These are phyloP conservation scores for Alternaria sp. DNA, from an alignment of 2,329 filamentous ascomycete species.

Conservation along the genomic window DNA sequence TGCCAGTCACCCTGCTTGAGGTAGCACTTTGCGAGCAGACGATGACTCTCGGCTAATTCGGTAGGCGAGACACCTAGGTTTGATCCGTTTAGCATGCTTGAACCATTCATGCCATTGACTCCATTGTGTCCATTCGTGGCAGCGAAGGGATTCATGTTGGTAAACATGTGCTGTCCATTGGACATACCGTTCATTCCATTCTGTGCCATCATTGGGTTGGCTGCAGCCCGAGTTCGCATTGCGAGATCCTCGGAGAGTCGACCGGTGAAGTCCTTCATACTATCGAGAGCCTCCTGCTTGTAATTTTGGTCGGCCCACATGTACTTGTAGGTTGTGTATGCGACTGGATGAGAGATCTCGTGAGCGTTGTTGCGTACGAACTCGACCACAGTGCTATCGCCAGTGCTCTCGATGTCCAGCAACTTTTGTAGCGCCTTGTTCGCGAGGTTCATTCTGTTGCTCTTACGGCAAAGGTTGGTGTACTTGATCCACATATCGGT, in stretches of 20 bases:
- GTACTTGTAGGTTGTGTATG: slow-evolving; percentile 97
- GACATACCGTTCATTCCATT: slow-evolving; percentile 53
- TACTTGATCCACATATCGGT: slow-evolving; percentile 99
- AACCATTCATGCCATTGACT: slow-evolving; percentile 54
- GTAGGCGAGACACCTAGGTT: slow-evolving; percentile 35
- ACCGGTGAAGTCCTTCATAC: slow-evolving; percentile 68
- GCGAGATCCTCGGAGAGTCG: slow-evolving; percentile 67
- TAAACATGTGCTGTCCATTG: slow-evolving; percentile 51
- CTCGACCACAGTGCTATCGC: slow-evolving; percentile 42
- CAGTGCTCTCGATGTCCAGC: slow-evolving; percentile 60
- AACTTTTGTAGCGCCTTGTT: slow-evolving; percentile 94
- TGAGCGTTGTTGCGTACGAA: slow-evolving; percentile 48
- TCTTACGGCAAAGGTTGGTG: slow-evolving; percentile 96
- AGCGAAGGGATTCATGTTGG: slow-evolving; percentile 48
- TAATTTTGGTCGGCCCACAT: slow-evolving; percentile 78
- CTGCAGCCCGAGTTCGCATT: slow-evolving; percentile 44
- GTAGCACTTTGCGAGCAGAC: slow-evolving; percentile 92
- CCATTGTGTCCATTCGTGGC: slow-evolving; percentile 60
- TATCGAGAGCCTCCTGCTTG: slow-evolving; percentile 58
- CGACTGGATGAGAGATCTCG: slow-evolving; percentile 76
- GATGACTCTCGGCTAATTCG: slow-evolving; percentile 64
- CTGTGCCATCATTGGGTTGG: slow-evolving; percentile 47
- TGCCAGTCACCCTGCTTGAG: slow-evolving; percentile 97
- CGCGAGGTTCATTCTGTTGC: slow-evolving; percentile 89
- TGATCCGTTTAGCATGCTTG: slow-evolving; percentile 40